A percentile compares a stretch with the other conserved stretches of the same genome.
Evolutionary conservation across 768 basidiomycete species (phyloP).

Genomic region (Trametes cinnabarina): DNA sequence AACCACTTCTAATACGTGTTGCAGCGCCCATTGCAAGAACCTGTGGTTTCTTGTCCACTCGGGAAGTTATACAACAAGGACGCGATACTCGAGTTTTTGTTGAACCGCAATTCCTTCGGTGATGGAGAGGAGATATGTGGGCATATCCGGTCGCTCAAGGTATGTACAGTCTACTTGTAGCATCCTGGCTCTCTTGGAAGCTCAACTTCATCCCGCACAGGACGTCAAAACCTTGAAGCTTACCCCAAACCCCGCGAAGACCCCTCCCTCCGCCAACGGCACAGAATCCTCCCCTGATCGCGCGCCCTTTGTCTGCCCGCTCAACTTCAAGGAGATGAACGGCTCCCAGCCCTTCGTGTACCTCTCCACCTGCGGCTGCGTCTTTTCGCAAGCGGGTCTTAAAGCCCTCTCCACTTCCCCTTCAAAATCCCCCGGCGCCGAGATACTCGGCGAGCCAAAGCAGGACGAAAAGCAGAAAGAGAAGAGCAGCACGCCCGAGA

Average conservation of each 20-base stretch:
- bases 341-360: slow-evolving; percentile 88
- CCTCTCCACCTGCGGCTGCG: slow-evolving; percentile 82
- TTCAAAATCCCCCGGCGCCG: slow-evolving; percentile 18
- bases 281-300: slow-evolving; percentile 44
- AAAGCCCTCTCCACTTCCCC: slow-evolving; percentile 54
- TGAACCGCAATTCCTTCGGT: slow-evolving; percentile 81
- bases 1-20: neutral
- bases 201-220: slow-evolving; percentile 41
- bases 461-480: slow-evolving; percentile 30
- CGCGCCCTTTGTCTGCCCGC: slow-evolving; percentile 84
- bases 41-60: slow-evolving; percentile 86
- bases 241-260: slow-evolving; percentile 60
- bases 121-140: slow-evolving; percentile 93
- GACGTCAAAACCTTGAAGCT: slow-evolving; percentile 83
- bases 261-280: slow-evolving; percentile 35
- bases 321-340: slow-evolving; percentile 94
- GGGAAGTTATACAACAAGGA: slow-evolving; percentile 98
- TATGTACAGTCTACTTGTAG: slow-evolving; percentile 40
- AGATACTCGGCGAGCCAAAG: slow-evolving; percentile 15
- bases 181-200: neutral
- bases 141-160: slow-evolving; percentile 88
- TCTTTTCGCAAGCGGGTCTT: slow-evolving; percentile 83
- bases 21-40: slow-evolving; percentile 81
- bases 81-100: slow-evolving; percentile 83
- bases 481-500: slow-evolving; percentile 3